These are phyloP conservation scores for Ganoderma resinaceum DNA, from an alignment of 1,284 basidiomycete species.

Conservation along the genomic window DNA sequence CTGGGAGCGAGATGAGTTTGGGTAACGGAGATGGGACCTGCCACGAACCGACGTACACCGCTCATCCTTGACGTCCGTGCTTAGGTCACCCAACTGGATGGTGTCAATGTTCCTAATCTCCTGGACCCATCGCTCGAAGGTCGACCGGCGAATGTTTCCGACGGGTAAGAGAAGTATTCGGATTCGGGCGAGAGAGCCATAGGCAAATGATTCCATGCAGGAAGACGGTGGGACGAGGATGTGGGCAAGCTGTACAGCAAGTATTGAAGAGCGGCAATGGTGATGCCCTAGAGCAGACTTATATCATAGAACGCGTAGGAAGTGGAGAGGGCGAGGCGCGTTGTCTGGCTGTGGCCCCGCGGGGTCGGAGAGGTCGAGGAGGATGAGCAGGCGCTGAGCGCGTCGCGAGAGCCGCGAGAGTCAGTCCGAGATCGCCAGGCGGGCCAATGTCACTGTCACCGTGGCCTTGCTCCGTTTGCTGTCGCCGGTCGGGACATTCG, in stretches of 20 bases:
- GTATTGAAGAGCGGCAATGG: neutral
- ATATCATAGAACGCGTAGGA: slow-evolving; percentile 5
- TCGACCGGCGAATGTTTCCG: slow-evolving; percentile 65
- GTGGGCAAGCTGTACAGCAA: neutral
- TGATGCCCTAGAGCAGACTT: neutral
- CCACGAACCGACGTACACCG: slow-evolving; percentile 57
- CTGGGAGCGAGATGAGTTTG: slow-evolving; percentile 43
- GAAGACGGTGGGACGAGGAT: slow-evolving; percentile 3
- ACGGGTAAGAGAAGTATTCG: slow-evolving; percentile 81
- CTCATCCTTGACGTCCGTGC: slow-evolving; percentile 78
- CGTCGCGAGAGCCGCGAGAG: slow-evolving; percentile 1
- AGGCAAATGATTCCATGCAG: slow-evolving; percentile 71
- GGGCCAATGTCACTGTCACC: neutral
- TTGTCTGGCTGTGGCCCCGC: slow-evolving; percentile 2
- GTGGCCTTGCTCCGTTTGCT: slow-evolving; percentile 4
- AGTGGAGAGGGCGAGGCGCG: neutral
- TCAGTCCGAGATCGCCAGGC: neutral
- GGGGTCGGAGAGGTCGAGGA: neutral
- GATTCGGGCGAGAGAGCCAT: slow-evolving; percentile 82
- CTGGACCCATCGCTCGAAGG: slow-evolving; percentile 73
- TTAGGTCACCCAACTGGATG: slow-evolving; percentile 81
- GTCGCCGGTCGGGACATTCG: neutral
- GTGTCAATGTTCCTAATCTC: slow-evolving; percentile 76
- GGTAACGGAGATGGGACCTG: slow-evolving; percentile 9
- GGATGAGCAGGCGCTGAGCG: slow-evolving; percentile 7